A percentile compares a stretch with the other conserved stretches of the same genome.
Conservation (phyloP, 148 eudicot genomes). For the Linanthus parryae region DNA sequence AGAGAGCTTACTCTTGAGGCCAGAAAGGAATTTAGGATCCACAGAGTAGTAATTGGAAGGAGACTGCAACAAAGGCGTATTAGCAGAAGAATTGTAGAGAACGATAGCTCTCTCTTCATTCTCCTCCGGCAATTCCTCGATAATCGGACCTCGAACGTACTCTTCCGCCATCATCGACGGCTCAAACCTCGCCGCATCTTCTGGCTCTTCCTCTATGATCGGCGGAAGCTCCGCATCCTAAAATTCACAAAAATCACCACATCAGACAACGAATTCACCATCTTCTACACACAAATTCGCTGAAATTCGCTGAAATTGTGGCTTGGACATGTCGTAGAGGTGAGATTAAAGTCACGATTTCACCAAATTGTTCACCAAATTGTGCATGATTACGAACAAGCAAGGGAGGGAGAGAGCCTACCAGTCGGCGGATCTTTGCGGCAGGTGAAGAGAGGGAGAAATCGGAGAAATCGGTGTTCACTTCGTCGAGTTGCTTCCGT, state of each 20-base stretch:
- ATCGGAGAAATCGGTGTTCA: conserved; percentile 65
- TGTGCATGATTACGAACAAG: neutral
- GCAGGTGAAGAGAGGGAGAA: conserved; percentile 80
- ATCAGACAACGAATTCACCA: too few species aligned
- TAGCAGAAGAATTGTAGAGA: conserved; percentile 53
- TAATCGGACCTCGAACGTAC: conserved; percentile 17
- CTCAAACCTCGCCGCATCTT: conserved; percentile 19
- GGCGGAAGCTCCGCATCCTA: conserved; percentile 77
- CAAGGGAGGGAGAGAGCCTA: conserved; percentile 13
- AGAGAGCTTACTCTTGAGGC: conserved; percentile 51
- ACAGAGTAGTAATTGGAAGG: conserved; percentile 32
- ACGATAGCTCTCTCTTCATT: conserved; percentile 77
- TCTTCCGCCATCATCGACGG: conserved; percentile 9
- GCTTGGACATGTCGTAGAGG: too few species aligned
- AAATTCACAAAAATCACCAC: too few species aligned
- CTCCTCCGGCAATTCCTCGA: conserved; percentile 46
- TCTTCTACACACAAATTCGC: too few species aligned
- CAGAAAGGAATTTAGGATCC: conserved; percentile 40
- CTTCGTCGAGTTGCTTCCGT: conserved; percentile 57
- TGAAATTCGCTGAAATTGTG: too few species aligned
- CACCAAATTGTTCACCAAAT: neutral
- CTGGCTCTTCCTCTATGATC: conserved; percentile 62
- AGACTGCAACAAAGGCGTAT: conserved; percentile 14
- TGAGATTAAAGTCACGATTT: neutral
- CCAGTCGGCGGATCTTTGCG: conserved; percentile 78